A percentile compares a stretch with the other conserved stretches of the same genome.
phyloP scores from a whole-genome alignment of 75 land plant genomes.

The Pinus albicaulis region DNA sequence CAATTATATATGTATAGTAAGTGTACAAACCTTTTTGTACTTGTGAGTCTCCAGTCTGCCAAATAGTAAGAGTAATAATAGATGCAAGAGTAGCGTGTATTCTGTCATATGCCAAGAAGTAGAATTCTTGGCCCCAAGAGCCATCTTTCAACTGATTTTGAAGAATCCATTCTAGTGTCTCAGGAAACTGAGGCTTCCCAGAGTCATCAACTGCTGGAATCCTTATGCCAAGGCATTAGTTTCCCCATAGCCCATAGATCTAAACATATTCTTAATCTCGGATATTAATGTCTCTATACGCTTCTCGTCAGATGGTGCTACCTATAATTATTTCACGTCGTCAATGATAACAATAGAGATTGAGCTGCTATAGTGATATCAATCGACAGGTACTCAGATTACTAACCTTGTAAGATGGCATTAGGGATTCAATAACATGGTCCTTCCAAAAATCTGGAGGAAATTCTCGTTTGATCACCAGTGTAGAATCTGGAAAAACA shows the following conservation, averaged over 20 bases:
- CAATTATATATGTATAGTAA: too few relatives aligned
- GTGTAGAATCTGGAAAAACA: too few relatives aligned
- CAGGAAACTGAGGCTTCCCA: constrained; percentile 35
- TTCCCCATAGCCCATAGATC: not conserved
- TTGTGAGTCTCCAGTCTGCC: constrained; percentile 21
- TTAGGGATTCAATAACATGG: too few relatives aligned
- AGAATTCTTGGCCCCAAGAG: constrained; percentile 41
- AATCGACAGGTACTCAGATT: too few relatives aligned
- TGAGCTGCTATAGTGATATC: too few relatives aligned
- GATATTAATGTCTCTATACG: not conserved
- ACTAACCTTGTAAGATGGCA: too few relatives aligned
- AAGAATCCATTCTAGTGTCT: constrained; percentile 34
- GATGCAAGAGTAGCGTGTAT: constrained; percentile 41
- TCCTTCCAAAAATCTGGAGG: too few relatives aligned
- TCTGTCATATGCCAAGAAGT: constrained; percentile 40
- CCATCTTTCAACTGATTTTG: constrained; percentile 53
- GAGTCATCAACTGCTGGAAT: constrained; percentile 31
- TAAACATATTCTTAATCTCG: not conserved
- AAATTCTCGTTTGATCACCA: too few relatives aligned
- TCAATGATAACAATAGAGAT: too few relatives aligned
- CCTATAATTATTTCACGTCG: too few relatives aligned
- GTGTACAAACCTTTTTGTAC: constrained; percentile 21
- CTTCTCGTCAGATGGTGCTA: too few relatives aligned
- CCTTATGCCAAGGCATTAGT: constrained; percentile 22
- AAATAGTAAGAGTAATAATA: constrained; percentile 25